Percentiles rank a stretch among this genome's conserved stretches.
phyloP scores from a whole-genome alignment of 495 filamentous ascomycete species.

The Hypoxylon rickii region DNA sequence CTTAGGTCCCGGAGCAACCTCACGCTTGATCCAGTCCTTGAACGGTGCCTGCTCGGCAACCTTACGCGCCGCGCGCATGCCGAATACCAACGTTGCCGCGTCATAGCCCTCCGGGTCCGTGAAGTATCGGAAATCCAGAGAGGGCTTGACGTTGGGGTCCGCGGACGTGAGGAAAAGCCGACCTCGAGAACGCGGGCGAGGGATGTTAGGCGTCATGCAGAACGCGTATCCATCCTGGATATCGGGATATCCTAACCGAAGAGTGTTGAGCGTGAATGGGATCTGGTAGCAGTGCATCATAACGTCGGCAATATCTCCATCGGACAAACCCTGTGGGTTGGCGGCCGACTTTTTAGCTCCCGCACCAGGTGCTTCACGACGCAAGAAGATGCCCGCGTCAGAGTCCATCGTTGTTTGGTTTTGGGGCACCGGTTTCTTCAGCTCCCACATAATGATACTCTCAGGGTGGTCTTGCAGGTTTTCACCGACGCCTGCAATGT shows the following conservation, averaged over 20 bases:
- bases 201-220: constrained; percentile 92
- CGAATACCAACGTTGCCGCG: constrained; percentile 78
- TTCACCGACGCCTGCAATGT: constrained; percentile 79
- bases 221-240: constrained; percentile 75
- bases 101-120: constrained; percentile 84
- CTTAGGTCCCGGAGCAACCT: constrained; percentile 75
- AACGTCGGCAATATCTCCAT: constrained; percentile 73
- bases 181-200: constrained; percentile 75
- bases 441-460: constrained; percentile 81
- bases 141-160: constrained; percentile 74
- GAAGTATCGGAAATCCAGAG: constrained; percentile 87
- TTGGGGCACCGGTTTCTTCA: constrained; percentile 72
- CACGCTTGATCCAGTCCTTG: constrained; percentile 76
- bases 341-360: constrained; percentile 50
- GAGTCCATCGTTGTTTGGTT: constrained; percentile 86
- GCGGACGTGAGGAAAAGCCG: constrained; percentile 71
- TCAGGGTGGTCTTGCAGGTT: constrained; percentile 81
- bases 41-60: constrained; percentile 74
- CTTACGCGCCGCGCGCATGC: constrained; percentile 70
- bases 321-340: constrained; percentile 46
- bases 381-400: constrained; percentile 82
- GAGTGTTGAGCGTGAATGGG: constrained; percentile 74
- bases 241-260: constrained; percentile 69
- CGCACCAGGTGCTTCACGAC: constrained; percentile 67
- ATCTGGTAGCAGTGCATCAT: constrained; percentile 96